These are phyloP conservation scores for Davidsoniella australis DNA, from an alignment of 2,329 filamentous ascomycete species.

Conservation along the genomic window DNA sequence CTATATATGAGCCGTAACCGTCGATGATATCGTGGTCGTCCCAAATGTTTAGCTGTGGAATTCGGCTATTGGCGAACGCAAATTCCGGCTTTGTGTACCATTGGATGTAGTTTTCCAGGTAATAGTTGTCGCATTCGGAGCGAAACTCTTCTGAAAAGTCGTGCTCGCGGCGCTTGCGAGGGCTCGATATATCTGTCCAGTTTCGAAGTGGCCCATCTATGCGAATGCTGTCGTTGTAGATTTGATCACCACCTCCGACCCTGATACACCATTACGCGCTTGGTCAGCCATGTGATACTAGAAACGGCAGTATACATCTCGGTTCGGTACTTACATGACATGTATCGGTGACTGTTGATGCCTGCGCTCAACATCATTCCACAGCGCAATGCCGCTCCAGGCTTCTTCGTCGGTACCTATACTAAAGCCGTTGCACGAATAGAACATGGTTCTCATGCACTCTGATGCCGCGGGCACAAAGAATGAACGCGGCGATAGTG, in stretches of 20 bases:
- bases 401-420: constrained; percentile 69
- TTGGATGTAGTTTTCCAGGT: constrained; percentile 73
- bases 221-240: constrained; percentile 88
- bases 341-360: constrained; percentile 75
- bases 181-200: constrained; percentile 76
- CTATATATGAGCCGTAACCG: constrained; percentile 84
- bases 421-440: constrained; percentile 95
- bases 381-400: constrained; percentile 81
- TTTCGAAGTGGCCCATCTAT: constrained; percentile 62
- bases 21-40: constrained; percentile 92
- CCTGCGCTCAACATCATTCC: constrained; percentile 78
- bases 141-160: constrained; percentile 67
- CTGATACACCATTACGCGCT: constrained; percentile 6
- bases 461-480: constrained; percentile 69
- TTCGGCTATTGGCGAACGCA: constrained; percentile 71
- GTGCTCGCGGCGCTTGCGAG: constrained; percentile 61
- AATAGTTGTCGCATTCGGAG: constrained; percentile 74
- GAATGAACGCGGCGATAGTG: constrained; percentile 50
- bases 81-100: constrained; percentile 78
- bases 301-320: background rate
- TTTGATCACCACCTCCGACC: constrained; percentile 83
- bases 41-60: constrained; percentile 94
- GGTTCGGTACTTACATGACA: constrained; percentile 46
- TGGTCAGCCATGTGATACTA: background rate
- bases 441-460: constrained; percentile 97